phyloP scores from a whole-genome alignment of 768 basidiomycete genomes.

The Porphyrellus cyaneotinctus region DNA sequence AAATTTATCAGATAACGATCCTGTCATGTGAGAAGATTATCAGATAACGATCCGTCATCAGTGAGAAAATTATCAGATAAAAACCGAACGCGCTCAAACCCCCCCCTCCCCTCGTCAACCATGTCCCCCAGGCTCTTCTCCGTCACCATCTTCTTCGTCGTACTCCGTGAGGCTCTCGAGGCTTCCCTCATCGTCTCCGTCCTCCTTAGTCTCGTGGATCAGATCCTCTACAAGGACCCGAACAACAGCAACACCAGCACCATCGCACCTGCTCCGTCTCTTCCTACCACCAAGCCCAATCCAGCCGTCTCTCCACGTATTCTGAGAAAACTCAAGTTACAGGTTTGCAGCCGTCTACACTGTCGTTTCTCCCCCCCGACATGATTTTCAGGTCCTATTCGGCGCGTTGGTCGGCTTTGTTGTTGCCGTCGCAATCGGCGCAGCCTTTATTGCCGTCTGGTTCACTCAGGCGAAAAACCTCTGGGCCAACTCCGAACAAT shows the following conservation, averaged over 20 bases:
- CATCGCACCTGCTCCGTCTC: not conserved
- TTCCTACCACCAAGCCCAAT: conserved; percentile 11
- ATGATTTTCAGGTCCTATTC: conserved; percentile 57
- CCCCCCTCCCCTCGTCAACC: not conserved
- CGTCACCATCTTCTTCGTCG: conserved; percentile 92
- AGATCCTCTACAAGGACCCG: conserved; percentile 50
- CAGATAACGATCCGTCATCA: not conserved
- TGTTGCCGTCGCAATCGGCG: conserved; percentile 79
- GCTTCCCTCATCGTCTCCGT: conserved; percentile 90
- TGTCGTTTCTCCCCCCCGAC: not conserved
- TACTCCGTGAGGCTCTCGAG: conserved; percentile 93
- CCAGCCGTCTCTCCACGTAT: conserved; percentile 40
- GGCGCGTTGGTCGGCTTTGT: conserved; percentile 73
- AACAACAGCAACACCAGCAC: not conserved
- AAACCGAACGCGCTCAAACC: no score
- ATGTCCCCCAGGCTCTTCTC: conserved; percentile 61
- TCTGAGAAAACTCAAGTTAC: conserved; percentile 65
- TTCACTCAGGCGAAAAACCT: conserved; percentile 86
- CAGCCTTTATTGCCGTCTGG: conserved; percentile 91
- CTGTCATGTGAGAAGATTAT: no score
- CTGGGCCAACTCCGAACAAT: conserved; percentile 77
- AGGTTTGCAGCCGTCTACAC: conserved; percentile 35
- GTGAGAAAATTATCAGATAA: conserved; percentile 1
- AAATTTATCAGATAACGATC: not conserved
- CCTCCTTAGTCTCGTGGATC: conserved; percentile 87